These are phyloP conservation scores for Agroathelia rolfsii DNA, from an alignment of 1,284 basidiomycete genomes.

Conservation along the genomic window DNA sequence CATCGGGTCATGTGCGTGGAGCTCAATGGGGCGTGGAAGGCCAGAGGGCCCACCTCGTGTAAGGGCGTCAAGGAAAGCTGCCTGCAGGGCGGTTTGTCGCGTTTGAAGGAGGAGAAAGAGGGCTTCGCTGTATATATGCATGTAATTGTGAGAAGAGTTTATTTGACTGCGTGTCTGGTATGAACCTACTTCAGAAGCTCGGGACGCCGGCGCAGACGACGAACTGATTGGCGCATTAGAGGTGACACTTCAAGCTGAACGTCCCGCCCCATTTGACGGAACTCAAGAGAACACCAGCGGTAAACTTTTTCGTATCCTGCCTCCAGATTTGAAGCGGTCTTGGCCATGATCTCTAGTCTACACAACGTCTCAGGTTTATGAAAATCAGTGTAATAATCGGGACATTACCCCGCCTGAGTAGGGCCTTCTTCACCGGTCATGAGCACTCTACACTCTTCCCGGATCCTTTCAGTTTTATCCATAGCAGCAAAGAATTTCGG, in stretches of 20 bases:
- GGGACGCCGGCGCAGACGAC: constrained; percentile 62
- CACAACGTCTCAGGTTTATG: constrained; percentile 4
- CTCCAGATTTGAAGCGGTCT: constrained; percentile 76
- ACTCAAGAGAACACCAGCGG: constrained; percentile 81
- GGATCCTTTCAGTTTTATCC: constrained; percentile 78
- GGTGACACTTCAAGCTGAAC: constrained; percentile 70
- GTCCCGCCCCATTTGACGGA: constrained; percentile 73
- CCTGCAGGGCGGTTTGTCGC: constrained; percentile 71
- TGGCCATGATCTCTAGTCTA: constrained; percentile 83
- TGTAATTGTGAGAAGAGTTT: not conserved
- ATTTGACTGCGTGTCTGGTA: not conserved
- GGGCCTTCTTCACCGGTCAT: constrained; percentile 81
- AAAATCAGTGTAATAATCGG: constrained; percentile 1
- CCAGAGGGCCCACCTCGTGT: constrained; percentile 86
- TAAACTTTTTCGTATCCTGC: constrained; percentile 85
- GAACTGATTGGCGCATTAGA: constrained; percentile 66
- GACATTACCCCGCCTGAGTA: constrained; percentile 65
- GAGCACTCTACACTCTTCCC: constrained; percentile 77
- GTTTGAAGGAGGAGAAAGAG: constrained; percentile 72
- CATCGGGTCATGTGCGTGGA: constrained; percentile 94
- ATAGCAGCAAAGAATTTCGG: constrained; percentile 74
- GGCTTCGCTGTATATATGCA: constrained; percentile 58
- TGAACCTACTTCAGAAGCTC: constrained; percentile 66
- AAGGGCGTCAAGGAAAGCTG: constrained; percentile 78
- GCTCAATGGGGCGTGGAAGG: constrained; percentile 87